Conservation (phyloP, 495 filamentous ascomycete genomes). For the Aspergillus mulundensis region DNA sequence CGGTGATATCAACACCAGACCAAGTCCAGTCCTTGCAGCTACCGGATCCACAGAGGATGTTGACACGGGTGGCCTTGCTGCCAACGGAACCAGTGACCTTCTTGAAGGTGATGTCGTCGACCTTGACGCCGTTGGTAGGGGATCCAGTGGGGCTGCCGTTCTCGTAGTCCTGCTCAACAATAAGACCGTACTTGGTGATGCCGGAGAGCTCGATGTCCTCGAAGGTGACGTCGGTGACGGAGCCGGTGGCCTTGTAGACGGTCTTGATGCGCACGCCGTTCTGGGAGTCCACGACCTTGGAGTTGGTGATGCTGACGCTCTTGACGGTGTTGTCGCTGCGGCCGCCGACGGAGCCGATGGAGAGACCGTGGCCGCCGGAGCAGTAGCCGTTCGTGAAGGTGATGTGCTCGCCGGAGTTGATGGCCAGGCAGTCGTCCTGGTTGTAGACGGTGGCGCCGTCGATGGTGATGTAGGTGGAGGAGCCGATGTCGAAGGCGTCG, state of each 20-base stretch:
- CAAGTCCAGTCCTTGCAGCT: neutral
- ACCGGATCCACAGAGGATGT: neutral
- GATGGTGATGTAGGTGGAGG: slow-evolving; percentile 48
- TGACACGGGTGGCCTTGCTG: neutral
- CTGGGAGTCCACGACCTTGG: slow-evolving; percentile 48
- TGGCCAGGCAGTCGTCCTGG: slow-evolving; percentile 62
- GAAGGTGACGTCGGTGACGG: slow-evolving; percentile 57
- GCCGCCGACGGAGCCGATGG: slow-evolving; percentile 65
- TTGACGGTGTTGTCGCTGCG: slow-evolving; percentile 57
- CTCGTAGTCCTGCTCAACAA: slow-evolving; percentile 67
- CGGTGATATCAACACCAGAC: neutral
- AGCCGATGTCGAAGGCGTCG: slow-evolving; percentile 61
- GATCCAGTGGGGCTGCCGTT: slow-evolving; percentile 59
- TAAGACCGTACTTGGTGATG: slow-evolving; percentile 60
- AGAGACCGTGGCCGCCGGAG: slow-evolving; percentile 63
- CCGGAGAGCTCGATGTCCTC: slow-evolving; percentile 52
- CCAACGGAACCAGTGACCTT: slow-evolving; percentile 43
- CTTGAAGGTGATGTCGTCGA: slow-evolving; percentile 52
- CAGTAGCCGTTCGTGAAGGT: slow-evolving; percentile 50
- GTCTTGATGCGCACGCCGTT: slow-evolving; percentile 67
- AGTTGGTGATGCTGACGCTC: slow-evolving; percentile 51
- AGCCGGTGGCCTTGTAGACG: slow-evolving; percentile 51
- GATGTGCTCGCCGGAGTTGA: slow-evolving; percentile 57
- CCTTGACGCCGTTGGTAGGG: slow-evolving; percentile 58
- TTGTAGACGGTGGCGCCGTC: slow-evolving; percentile 51